Base-by-base conservation (phyloP, 2,329 filamentous ascomycete species). In the Aspergillus fischeri region DNA sequence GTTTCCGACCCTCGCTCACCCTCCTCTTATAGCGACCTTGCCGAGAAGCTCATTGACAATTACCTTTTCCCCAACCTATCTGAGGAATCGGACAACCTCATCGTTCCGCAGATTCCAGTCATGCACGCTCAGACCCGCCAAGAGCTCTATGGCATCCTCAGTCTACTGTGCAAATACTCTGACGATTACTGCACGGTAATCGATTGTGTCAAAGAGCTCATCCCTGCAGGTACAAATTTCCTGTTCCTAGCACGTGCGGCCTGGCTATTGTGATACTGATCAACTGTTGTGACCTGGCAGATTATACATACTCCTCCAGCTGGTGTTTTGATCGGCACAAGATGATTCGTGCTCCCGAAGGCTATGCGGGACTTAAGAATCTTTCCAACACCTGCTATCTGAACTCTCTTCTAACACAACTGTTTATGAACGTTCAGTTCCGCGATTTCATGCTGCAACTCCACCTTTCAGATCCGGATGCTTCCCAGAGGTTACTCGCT, bases 311-410 rank as follows among this genome's bases (percentile, higher is more conserved):
- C 60, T 83, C 90, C 0, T 76, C 88, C 3, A 77, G 77, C 4
- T 83, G 80, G 67, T 73, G 78, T 49, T 88, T 90, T 60, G 89
- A 93, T 52, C 81, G 87, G 35, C 75, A 74, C 42, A 86, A 84
- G 66, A 83, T 85, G 17, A 82, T 95, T n/a, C 86, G 91, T 60
- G 86, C 90, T 1, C 76, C 84, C 1, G 89, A 89, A 60, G 92
- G 91, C 21, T 96, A 96, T 70, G 86, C 89, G n/a, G 94, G 94
- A 1, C 75, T 99, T n/a, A 83, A 83, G 56, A 99, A 99, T 67
- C 82, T 97, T 17, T 94, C 91, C 9, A 96, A 97, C 70, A 97
- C 95, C 0, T 99, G 94, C 75, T 99, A 99, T 71, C 83, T 97
- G 70, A 99, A 99, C 71, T 97, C 94, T 0, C 79, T 99, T 0